Percentiles rank a stretch among this genome's conserved stretches.
Conservation (phyloP, 305 asterid genomes). For the Fraxinus angustifolia region DNA sequence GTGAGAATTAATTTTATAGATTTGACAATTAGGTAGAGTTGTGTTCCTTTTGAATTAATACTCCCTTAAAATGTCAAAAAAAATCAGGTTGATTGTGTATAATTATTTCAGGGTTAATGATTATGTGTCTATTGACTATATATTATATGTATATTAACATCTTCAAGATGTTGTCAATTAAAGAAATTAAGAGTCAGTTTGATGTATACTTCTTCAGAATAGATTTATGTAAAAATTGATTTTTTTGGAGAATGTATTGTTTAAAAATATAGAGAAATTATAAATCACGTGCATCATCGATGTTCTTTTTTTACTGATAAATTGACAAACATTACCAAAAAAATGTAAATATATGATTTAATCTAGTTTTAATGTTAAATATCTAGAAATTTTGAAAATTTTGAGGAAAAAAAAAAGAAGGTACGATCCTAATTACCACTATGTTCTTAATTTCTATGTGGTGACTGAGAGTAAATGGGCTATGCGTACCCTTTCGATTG, state of each 20-base stretch:
- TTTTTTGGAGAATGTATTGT: neutral
- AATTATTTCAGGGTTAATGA: neutral
- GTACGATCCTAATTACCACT: too few relatives aligned
- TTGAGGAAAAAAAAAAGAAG: too few relatives aligned
- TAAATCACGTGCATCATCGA: neutral
- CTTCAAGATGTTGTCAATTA: neutral
- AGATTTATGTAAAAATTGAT: neutral
- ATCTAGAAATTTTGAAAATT: too few relatives aligned
- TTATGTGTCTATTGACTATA: neutral
- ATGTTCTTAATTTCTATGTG: too few relatives aligned
- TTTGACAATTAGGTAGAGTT: slow-evolving; percentile 11
- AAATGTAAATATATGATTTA: neutral
- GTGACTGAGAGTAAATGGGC: too few relatives aligned
- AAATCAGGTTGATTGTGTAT: neutral
- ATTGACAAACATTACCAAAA: neutral
- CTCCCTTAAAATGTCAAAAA: neutral
- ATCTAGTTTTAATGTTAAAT: too few relatives aligned
- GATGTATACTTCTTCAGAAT: neutral
- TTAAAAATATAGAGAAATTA: neutral
- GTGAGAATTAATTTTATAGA: slow-evolving; percentile 20
- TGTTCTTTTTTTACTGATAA: neutral
- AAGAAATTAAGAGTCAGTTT: neutral
- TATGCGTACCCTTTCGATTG: too few relatives aligned
- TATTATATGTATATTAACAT: neutral
- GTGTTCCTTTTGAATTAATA: slow-evolving; percentile 11